Conservation (phyloP, 2,329 filamentous ascomycete species). For the Aspergillus vadensis region DNA sequence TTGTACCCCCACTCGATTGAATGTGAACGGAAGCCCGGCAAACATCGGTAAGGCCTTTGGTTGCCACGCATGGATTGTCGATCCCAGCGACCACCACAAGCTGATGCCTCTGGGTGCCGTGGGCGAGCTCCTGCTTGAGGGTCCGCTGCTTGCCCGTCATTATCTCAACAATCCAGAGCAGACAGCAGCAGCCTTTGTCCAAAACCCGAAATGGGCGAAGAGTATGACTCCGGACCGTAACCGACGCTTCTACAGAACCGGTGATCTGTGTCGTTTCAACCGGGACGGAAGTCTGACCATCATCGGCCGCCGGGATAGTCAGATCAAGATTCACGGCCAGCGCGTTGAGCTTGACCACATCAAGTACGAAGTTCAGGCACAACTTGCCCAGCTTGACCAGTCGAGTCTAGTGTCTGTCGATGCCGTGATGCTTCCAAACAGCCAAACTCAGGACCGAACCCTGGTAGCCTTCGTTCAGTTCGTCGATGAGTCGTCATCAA, state of each 20-base stretch:
- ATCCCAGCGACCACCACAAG: constrained; percentile 25
- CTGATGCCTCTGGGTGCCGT: constrained; percentile 37
- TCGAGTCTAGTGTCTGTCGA: background rate
- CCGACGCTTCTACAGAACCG: background rate
- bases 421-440: background rate
- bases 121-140: constrained; percentile 37
- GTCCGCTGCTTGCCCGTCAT: constrained; percentile 35
- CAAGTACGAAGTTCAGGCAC: background rate
- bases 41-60: constrained; percentile 13
- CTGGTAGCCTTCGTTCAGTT: background rate
- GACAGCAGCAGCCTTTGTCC: constrained; percentile 31
- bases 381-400: background rate
- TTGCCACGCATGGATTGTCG: constrained; percentile 28
- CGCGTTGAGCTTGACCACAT: constrained; percentile 6
- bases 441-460: background rate
- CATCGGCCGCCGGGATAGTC: background rate
- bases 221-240: background rate
- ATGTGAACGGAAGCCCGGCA: constrained; percentile 2
- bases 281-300: background rate
- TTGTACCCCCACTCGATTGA: background rate
- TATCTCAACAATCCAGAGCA: constrained; percentile 38
- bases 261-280: constrained; percentile 3
- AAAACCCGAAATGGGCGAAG: background rate
- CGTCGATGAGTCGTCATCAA: background rate
- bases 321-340: constrained; percentile 10